Evolutionary conservation across 2,329 filamentous ascomycete species (phyloP), one percentile per base, ranked within the genome.

Genomic region (Pseudogymnoascus sp.): DNA sequence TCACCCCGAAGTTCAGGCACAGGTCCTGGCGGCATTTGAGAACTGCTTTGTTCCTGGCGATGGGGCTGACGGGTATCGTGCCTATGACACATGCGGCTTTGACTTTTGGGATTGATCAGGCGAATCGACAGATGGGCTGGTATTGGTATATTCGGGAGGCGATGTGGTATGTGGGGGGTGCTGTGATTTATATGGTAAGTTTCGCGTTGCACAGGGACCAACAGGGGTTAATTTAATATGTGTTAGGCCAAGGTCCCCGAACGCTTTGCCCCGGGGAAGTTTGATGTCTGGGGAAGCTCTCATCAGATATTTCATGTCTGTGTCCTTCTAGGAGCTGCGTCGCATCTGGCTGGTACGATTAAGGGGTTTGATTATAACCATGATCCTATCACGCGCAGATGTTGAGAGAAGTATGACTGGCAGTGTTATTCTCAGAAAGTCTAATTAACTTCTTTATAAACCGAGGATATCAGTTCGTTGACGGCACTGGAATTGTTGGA

Each of bases 31-130:
- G 50, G 28, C 50, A 56, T 33, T 28, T 56, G 28, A 28, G 50
- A n/a, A 56, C 50, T 33, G 50, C 28, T 33, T 33, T 56, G 4
- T 56, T 56, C 50, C 8, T 56, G 25, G 28, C 50, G 4, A 56
- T 56, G 50, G 50, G 50, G 28, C 50, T 56, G 50, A 56, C 50
- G n/a, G 50, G 50, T n/a, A 33, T 56, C n/a, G n/a, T 56, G 50
- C 50, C 50, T 6, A 56, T 56, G 50, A 56, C 50, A 33, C 50
- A 56, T 12, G 50, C 50, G 21, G 50, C 25, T 56, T 33, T 56
- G 11, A 56, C 50, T 12, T 33, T 56, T 16, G 50, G 28, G n/a
- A 33, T 33, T 5, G 50, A 56, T 4, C 50, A 56, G 23, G 50
- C 50, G 10, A 56, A 56, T 56, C 28, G 28, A 1, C 50, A 56